Percentiles rank a stretch among this genome's conserved stretches.
Evolutionary conservation across 2,329 filamentous ascomycete genomes (phyloP).

Genomic region (Colletotrichum noveboracense): DNA sequence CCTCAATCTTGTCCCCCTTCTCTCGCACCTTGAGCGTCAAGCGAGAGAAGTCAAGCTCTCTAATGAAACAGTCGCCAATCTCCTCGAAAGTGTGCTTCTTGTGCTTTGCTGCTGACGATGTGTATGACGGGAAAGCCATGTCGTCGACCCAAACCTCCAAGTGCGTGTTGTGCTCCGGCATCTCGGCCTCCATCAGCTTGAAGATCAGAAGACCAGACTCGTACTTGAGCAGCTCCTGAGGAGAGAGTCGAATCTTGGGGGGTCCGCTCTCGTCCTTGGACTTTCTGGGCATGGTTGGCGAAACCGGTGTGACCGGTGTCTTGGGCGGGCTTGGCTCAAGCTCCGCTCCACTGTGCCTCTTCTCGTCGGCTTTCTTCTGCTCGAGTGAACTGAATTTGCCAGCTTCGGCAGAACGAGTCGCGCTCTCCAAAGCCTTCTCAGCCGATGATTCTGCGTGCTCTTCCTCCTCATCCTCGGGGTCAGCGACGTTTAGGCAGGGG

Average conservation of each 20-base stretch:
- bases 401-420: constrained; percentile 34
- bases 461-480: constrained; percentile 84
- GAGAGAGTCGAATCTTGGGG: constrained; percentile 79
- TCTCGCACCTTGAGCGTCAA: constrained; percentile 88
- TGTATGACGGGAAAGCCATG: constrained; percentile 89
- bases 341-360: constrained; percentile 21
- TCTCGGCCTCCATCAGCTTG: constrained; percentile 87
- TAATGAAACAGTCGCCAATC: constrained; percentile 93
- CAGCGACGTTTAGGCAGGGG: constrained; percentile 83
- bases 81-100: constrained; percentile 81
- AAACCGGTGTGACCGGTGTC: constrained; percentile 48
- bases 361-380: constrained; percentile 32
- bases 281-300: constrained; percentile 51
- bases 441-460: constrained; percentile 52
- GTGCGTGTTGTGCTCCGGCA: constrained; percentile 76
- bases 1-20: constrained; percentile 70
- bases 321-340: constrained; percentile 36
- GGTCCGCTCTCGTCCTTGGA: constrained; percentile 59
- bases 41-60: constrained; percentile 95
- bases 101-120: constrained; percentile 75
- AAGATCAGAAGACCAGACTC: constrained; percentile 95
- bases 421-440: constrained; percentile 32
- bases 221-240: constrained; percentile 82
- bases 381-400: constrained; percentile 50
- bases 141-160: constrained; percentile 94